Base-by-base conservation (phyloP, 768 basidiomycete genomes). In the Calocybe indica region DNA sequence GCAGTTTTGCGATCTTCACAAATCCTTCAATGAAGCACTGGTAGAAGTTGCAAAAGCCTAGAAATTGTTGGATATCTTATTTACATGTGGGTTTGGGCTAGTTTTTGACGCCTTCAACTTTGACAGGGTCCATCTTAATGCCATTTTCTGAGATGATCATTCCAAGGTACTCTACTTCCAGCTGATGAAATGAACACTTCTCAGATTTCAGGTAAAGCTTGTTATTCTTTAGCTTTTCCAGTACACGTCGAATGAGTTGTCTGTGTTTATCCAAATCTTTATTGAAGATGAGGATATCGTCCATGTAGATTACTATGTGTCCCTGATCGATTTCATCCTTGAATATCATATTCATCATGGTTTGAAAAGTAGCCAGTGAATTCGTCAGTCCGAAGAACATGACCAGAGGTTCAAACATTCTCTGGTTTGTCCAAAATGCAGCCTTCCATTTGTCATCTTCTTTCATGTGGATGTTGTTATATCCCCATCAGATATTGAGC, bases 1-100 rank as follows among this genome's bases (percentile, higher is more conserved):
- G 42, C 0, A 61, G 63, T n/a, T 50, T 29, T 5, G 64, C 49
- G 2, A 66, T 58, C 0, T 55, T 8, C 0, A 66, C 56, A 48
- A 64, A 77, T 0, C 57, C 41, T 1, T 35, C 0, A 7, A 73
- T 64, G 47, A 71, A 73, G 0, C 53, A 15, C 1, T 58, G 38
- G 33, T 71, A 73, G 45, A 66, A 73, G 32, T 71, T 71, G 0
- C 50, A 28, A 36, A 77, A 75, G 0, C 74, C 68, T 0, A 75
- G 49, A 47, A 78, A 79, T 10, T 58, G 55, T 44, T 68, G 70
- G 0, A 74, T 29, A 1, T 76, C 62, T 1, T 53, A 54, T 22
- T 66, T 53, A 13, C 37, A 53, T 0, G n/a, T 48, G 0, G 70
- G 14, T 12, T 33, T 9, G 1, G 43, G 46, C 52, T 51, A 53